Base-by-base conservation (phyloP, 805 yeast genomes). In the Cyberlindnera xylosilytica region DNA sequence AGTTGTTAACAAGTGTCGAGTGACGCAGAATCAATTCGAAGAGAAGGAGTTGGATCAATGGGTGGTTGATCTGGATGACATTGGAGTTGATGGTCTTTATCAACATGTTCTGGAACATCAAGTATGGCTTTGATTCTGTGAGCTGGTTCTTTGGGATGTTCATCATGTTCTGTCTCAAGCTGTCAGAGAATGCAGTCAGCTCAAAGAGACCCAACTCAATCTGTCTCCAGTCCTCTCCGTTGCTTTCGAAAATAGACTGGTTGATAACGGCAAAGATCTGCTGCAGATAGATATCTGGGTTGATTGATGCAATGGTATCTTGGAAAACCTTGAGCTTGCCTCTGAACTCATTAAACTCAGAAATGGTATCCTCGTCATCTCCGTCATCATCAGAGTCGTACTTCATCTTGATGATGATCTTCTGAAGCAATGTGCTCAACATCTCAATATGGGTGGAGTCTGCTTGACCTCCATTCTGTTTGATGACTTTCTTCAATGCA, bases 181-280 rank as follows among this genome's bases (percentile, higher is more conserved):
- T 76, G 47, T 91, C 98, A 38, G 89, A 80, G 51, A 83, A 81
- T 51, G 81, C 83, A 40, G 79, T 76, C 57, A 93, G 73, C 64
- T 90, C 95, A 60, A 73, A 89, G 39, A 93, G 68, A 3, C 96
- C 97, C 49, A 93, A 72, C 63, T 93, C 99, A 30, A 87, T 71
- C 20, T 75, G 78, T 59, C 88, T 78, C 98, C 98, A 90, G 50
- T 81, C 78, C 7, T 50, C 52, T 19, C 55, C 52, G 3, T 46
- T 43, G 17, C 57, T 50, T 46, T 58, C 58, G 55, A 69, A 65
- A 39, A 75, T 52, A 16, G 75, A 67, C 51, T 71, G 63, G 54
- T 79, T 70, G 39, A 87, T 79, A 36, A 87, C 76, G n/a, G 66
- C 61, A 3, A 85, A 74, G 24, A 84, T 65, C 22, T 74, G 76